phyloP scores from a whole-genome alignment of 164 flowering plant species.

The Annona cherimola region DNA sequence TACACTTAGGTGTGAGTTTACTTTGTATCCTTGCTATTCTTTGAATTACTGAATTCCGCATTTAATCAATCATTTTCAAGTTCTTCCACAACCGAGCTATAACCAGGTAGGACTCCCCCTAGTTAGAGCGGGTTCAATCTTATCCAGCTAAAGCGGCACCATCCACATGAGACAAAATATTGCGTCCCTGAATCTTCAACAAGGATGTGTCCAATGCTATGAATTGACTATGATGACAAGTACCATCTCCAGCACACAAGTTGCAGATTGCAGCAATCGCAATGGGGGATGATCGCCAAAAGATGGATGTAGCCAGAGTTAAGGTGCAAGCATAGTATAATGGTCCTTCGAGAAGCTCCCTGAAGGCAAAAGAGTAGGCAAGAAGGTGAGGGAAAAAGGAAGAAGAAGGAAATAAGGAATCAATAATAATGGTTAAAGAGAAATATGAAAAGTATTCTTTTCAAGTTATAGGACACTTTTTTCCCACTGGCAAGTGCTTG shows the following conservation, averaged over 20 bases:
- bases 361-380: conserved; percentile 10
- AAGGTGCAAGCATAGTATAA: conserved; percentile 68
- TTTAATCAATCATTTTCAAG: background rate
- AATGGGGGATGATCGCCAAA: conserved; percentile 84
- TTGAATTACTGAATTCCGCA: background rate
- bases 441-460: too few species aligned
- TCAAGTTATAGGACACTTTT: too few species aligned
- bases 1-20: background rate
- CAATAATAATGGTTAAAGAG: too few species aligned
- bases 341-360: conserved; percentile 94
- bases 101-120: background rate
- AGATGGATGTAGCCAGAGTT: conserved; percentile 53
- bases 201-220: background rate
- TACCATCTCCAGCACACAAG: conserved; percentile 98
- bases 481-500: too few species aligned
- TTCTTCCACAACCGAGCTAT: background rate
- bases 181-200: background rate
- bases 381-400: background rate
- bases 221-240: background rate
- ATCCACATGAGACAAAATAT: background rate
- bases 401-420: too few species aligned
- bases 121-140: background rate
- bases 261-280: conserved; percentile 77
- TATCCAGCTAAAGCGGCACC: background rate
- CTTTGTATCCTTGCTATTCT: background rate